A percentile compares a stretch with the other conserved stretches of the same genome.
These are phyloP conservation scores for Coemansia sp. DNA, from an alignment of 371 early-diverging fungal genomes.

Conservation along the genomic window DNA sequence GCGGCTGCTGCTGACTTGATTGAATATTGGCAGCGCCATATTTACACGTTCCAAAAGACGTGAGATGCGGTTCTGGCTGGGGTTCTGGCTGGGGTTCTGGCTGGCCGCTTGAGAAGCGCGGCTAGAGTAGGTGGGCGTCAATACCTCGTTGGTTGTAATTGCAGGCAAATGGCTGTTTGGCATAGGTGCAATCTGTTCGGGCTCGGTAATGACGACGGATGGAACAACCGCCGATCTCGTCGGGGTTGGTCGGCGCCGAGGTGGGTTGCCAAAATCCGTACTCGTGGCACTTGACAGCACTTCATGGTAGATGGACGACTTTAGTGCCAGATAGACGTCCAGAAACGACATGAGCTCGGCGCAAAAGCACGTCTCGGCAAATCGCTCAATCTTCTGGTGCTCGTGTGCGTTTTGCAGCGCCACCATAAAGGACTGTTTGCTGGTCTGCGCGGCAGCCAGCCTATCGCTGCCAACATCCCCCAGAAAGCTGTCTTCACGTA, in stretches of 20 bases:
- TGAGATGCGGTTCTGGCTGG: neutral
- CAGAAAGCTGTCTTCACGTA: neutral
- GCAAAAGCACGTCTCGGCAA: slow-evolving; percentile 31
- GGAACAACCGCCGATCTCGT: neutral
- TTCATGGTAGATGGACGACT: slow-evolving; percentile 14
- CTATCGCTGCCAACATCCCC: neutral
- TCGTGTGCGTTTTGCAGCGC: slow-evolving; percentile 16
- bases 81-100: neutral
- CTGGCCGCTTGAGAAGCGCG: neutral
- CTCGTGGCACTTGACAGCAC: neutral
- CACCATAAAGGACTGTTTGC: slow-evolving; percentile 15
- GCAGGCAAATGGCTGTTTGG: neutral
- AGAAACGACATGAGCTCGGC: slow-evolving; percentile 30
- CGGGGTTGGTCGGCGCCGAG: too few species aligned
- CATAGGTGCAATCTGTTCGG: neutral
- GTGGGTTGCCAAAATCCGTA: neutral
- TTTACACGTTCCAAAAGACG: neutral
- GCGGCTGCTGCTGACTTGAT: neutral
- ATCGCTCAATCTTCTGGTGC: slow-evolving; percentile 18
- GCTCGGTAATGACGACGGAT: neutral
- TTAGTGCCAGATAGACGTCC: slow-evolving; percentile 35
- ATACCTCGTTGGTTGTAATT: neutral
- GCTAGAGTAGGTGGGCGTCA: neutral
- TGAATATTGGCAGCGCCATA: neutral
- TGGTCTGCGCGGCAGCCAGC: neutral